phyloP scores from a whole-genome alignment of 1,284 basidiomycete species.

The Rhodotorula glutinis region DNA sequence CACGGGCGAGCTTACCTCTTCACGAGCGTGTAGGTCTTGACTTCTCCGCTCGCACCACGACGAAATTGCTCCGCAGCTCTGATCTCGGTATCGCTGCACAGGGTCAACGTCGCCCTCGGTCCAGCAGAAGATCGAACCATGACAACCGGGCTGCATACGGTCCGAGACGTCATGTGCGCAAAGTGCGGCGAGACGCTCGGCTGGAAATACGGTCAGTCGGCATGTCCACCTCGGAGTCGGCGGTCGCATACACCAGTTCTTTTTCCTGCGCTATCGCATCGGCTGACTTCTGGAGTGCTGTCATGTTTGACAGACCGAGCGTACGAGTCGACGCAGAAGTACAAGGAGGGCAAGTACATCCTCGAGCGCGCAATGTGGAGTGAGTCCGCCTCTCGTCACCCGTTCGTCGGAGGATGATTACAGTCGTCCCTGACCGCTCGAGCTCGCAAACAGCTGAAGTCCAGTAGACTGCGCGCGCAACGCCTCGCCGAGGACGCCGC shows the following conservation, averaged over 20 bases:
- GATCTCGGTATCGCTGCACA: too few species aligned
- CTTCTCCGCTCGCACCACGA: neutral
- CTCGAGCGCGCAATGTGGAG: constrained; percentile 69
- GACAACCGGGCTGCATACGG: constrained; percentile 95
- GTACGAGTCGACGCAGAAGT: constrained; percentile 83
- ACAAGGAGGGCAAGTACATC: constrained; percentile 98
- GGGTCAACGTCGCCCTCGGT: constrained; percentile 84
- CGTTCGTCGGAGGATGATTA: too few species aligned
- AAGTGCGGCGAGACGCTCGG: constrained; percentile 77
- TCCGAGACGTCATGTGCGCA: constrained; percentile 87
- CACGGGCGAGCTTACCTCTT: constrained; percentile 93
- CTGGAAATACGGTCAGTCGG: constrained; percentile 89
- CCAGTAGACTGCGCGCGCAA: neutral
- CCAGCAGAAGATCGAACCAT: constrained; percentile 86
- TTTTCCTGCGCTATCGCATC: too few species aligned
- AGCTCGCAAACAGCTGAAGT: constrained; percentile 7
- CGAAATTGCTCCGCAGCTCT: too few species aligned
- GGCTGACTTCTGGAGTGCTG: too few species aligned
- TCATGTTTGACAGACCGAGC: constrained; percentile 90
- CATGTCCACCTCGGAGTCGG: neutral
- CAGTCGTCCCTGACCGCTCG: neutral
- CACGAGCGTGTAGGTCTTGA: constrained; percentile 60
- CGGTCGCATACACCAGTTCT: too few species aligned
- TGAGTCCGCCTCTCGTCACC: neutral
- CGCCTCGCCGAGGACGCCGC: too few species aligned